Evolutionary conservation across 306 rosid genomes (phyloP).

Genomic region (Benincasa hispida): DNA sequence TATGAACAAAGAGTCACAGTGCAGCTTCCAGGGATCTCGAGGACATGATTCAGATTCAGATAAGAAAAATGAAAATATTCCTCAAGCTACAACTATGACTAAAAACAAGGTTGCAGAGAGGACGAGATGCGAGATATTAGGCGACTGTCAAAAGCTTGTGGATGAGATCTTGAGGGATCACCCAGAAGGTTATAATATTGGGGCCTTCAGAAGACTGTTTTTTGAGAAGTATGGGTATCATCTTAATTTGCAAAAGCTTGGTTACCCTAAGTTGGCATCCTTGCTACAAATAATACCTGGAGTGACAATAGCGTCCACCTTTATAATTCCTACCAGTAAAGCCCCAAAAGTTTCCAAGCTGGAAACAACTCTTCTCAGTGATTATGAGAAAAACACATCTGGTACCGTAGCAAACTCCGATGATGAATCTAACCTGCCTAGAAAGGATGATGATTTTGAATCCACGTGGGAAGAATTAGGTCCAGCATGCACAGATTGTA

Average conservation of each 20-base stretch:
- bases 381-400: constrained; percentile 13
- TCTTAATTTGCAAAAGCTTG: constrained; percentile 48
- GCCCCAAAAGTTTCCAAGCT: constrained; percentile 13
- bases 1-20: constrained; percentile 7
- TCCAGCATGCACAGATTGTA: constrained; percentile 20
- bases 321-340: constrained; percentile 25
- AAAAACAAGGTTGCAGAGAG: constrained; percentile 16
- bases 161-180: constrained; percentile 32
- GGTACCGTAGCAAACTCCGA: constrained; percentile 21
- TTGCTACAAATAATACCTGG: constrained; percentile 51
- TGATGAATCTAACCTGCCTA: constrained; percentile 25
- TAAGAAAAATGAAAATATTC: constrained; percentile 21
- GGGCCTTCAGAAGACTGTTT: constrained; percentile 34
- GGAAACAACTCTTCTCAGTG: constrained; percentile 12
- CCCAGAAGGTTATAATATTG: constrained; percentile 44
- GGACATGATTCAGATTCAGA: constrained; percentile 23
- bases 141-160: constrained; percentile 53
- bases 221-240: constrained; percentile 37
- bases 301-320: constrained; percentile 27
- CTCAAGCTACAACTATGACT: constrained; percentile 14
- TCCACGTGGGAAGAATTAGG: constrained; percentile 68
- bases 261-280: constrained; percentile 39
- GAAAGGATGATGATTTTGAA: constrained; percentile 26
- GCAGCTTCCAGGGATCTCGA: constrained; percentile 15
- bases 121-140: constrained; percentile 30